Percentiles rank a stretch among this genome's conserved stretches.
Evolutionary conservation across 2,329 filamentous ascomycete species (phyloP).

Genomic region (Aspergillus brasiliensis): DNA sequence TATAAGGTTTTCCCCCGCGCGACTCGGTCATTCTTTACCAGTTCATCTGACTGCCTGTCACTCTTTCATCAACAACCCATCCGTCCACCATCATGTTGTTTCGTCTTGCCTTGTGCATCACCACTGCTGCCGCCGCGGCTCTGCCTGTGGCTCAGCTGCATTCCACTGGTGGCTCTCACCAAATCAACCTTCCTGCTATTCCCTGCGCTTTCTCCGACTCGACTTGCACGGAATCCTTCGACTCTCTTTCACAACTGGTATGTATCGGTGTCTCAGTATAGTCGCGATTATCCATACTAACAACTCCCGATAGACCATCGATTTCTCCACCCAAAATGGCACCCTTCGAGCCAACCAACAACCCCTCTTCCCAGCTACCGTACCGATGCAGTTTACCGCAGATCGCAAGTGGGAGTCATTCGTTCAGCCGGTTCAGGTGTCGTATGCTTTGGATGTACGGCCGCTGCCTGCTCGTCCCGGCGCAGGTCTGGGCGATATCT

Average conservation of each 20-base stretch:
- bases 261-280: background rate
- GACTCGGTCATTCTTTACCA: background rate
- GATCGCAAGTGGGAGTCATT: conserved; percentile 21
- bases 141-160: background rate
- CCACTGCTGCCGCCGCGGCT: conserved; percentile 12
- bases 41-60: background rate
- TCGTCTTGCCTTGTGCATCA: conserved; percentile 16
- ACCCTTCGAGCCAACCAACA: conserved; percentile 33
- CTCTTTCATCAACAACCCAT: background rate
- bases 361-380: conserved; percentile 30
- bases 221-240: conserved; percentile 14
- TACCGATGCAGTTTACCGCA: conserved; percentile 31
- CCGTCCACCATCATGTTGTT: conserved; percentile 15
- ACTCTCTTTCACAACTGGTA: conserved; percentile 18
- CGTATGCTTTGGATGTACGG: conserved; percentile 28
- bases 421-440: conserved; percentile 19
- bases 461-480: conserved; percentile 23
- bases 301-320: conserved; percentile 23
- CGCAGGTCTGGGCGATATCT: conserved; percentile 18
- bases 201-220: conserved; percentile 21
- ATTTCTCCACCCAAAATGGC: conserved; percentile 31
- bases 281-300: conserved; percentile 6
- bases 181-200: conserved; percentile 18
- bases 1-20: background rate
- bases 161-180: conserved; percentile 6